Percentiles rank a stretch among this genome's conserved stretches.
phyloP scores from a whole-genome alignment of 129 eudicot species.

The Flaveria trinervia region DNA sequence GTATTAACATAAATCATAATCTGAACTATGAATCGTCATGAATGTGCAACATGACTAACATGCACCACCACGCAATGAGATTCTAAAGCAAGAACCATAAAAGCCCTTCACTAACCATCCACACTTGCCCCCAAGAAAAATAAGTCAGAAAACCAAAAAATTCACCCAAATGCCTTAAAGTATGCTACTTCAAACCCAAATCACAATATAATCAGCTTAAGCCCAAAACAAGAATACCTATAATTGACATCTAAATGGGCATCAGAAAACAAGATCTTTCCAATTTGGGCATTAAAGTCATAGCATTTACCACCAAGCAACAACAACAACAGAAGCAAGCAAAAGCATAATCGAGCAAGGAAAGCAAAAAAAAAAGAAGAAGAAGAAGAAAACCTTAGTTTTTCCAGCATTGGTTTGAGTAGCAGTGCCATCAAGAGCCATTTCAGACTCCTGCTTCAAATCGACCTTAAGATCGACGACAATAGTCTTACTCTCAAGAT shows the following conservation, averaged over 20 bases:
- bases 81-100: no score
- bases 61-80: no score
- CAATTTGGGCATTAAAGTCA: not conserved
- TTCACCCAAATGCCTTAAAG: not conserved
- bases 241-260: not conserved
- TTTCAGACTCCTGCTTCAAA: conserved; percentile 64
- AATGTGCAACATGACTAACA: no score
- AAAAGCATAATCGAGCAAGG: not conserved
- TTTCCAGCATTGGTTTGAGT: conserved; percentile 55
- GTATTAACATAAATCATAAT: no score
- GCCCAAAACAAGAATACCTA: not conserved
- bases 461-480: conserved; percentile 72
- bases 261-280: not conserved
- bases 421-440: conserved; percentile 54
- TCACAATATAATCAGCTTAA: not conserved
- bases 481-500: conserved; percentile 59
- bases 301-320: not conserved
- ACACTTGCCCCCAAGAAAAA: not conserved
- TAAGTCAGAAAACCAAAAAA: not conserved
- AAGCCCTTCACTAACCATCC: no score
- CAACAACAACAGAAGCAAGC: no score
- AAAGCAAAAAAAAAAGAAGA: no score
- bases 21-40: no score
- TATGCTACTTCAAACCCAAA: not conserved
- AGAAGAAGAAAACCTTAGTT: conserved; percentile 7